These are phyloP conservation scores for Hippophae rhamnoides DNA, from an alignment of 306 rosid species.

Conservation along the genomic window DNA sequence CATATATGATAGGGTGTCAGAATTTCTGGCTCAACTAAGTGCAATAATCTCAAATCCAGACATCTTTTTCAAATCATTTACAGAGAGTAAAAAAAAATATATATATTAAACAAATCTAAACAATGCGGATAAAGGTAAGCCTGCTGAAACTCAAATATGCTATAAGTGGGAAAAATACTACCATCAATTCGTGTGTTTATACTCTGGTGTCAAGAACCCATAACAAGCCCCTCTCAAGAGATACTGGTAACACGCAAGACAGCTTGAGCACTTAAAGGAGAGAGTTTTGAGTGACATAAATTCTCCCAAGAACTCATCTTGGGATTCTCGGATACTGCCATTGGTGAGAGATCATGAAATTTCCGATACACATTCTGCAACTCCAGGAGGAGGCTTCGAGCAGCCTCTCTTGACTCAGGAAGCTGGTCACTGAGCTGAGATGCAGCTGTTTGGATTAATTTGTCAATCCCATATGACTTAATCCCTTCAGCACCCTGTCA, in stretches of 20 bases:
- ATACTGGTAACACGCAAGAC: slow-evolving; percentile 81
- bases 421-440: slow-evolving; percentile 92
- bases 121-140: slow-evolving; percentile 28
- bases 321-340: slow-evolving; percentile 30
- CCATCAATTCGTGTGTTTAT: slow-evolving; percentile 8
- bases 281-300: slow-evolving; percentile 82
- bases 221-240: slow-evolving; percentile 59
- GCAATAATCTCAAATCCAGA: slow-evolving; percentile 40
- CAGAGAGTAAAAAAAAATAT: slow-evolving; percentile 24
- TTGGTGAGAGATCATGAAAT: slow-evolving; percentile 30
- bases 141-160: slow-evolving; percentile 26
- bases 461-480: slow-evolving; percentile 75
- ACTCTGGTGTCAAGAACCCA: slow-evolving; percentile 44
- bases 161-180: slow-evolving; percentile 11
- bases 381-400: slow-evolving; percentile 73
- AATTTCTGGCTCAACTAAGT: slow-evolving; percentile 40
- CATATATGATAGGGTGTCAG: slow-evolving; percentile 9
- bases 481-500: slow-evolving; percentile 86
- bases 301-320: slow-evolving; percentile 75
- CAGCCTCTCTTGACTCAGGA: slow-evolving; percentile 98
- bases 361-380: slow-evolving; percentile 70
- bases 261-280: slow-evolving; percentile 93
- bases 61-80: slow-evolving; percentile 53
- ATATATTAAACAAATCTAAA: slow-evolving; percentile 34
- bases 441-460: slow-evolving; percentile 83